Base-by-base conservation (phyloP, 2,329 filamentous ascomycete species). In the Botrytis fragariae region DNA sequence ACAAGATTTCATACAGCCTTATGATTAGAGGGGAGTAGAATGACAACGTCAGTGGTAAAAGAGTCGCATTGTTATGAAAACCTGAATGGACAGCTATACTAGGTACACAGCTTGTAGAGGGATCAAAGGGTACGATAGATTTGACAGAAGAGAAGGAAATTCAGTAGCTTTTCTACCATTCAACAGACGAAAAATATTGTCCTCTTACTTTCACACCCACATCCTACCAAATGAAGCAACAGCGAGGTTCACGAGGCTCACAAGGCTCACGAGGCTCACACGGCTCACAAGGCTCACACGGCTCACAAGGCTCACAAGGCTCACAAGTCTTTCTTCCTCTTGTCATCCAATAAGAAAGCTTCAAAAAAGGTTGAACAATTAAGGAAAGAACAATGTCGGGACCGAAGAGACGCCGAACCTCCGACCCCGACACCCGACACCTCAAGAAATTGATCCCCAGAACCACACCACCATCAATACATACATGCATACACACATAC, bases 321-420 rank as follows among this genome's bases (percentile, higher is more conserved):
- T 54, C 25, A 29, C 51, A 29, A 18, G n/a, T 16, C 3, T 37
- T n/a, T 39, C 8, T 32, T n/a, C 32, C 63, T 18, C 32, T 51
- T 18, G 9, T 51, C 6, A 39, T 37, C 64, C 64, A 67, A 67
- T 54, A 4, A 29, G 45, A 54, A 67, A 37, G 32, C 44, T 37
- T 51, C 1, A 37, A 54, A 14, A 29, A 39, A 39, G 6, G 1
- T 51, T 51, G 14, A 67, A 67, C 32, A n/a, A 37, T 35, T 6
- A 7, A 20, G 63, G 22, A 67, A 67, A n/a, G 22, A 37, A 22
- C 14, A 51, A 29, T 20, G 32, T 67, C 64, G 64, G 64, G 45
- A 67, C 64, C 64, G 64, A 54, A 67, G 32, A 67, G 45, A 20
- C 20, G 20, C 64, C 64, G 64, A 67, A 39, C 32, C 42, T 54